Evolutionary conservation across 768 basidiomycete species (phyloP), one percentile per base, ranked within the genome.

Genomic region (Paxillus ammoniavirescens): DNA sequence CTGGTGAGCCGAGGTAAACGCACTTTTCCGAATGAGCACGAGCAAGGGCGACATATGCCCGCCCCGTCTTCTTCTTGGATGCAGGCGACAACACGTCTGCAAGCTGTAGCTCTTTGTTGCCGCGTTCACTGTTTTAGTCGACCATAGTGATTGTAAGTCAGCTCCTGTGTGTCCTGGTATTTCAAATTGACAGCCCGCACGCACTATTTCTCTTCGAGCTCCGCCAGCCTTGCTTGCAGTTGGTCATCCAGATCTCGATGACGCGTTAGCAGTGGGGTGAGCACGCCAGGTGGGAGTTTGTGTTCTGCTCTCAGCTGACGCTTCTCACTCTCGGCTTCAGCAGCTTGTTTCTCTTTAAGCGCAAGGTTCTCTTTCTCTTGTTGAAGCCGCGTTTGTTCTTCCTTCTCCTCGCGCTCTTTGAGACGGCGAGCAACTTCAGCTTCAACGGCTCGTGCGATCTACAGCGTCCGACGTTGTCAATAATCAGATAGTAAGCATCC

Each of bases 11-110:
- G 7, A 26, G 6, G 18, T 44, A 45, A 6, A 71, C 82, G 18
- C 61, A 91, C 91, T 88, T 88, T 68, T 91, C 86, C 2, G 89
- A 89, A 69, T 88, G 83, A 17, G 86, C 80, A 17, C 91, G 80
- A 13, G 91, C 91, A 23, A 91, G 81, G 21, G 87, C 82, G n/a
- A 92, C 87, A 62, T 91, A 91, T 1, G 90, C 89, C 15, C 87
- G 77, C 2, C 90, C 91, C 0, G 86, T 86, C 72, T 88, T 89
- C 78, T 91, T 91, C 68, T 82, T 83, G 10, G 88, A 87, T 18
- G 81, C 77, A 1, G 88, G 88, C 5, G 87, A 89, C 47, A 90
- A 71, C 5, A 78, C 80, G 60, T 83, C 81, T 7, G 81, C 82
- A 15, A 84, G 75, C 47, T 82, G 79, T 4, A 75, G 67, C 49